Evolutionary conservation across 768 basidiomycete species (phyloP).

Genomic region (Boletales sp.): DNA sequence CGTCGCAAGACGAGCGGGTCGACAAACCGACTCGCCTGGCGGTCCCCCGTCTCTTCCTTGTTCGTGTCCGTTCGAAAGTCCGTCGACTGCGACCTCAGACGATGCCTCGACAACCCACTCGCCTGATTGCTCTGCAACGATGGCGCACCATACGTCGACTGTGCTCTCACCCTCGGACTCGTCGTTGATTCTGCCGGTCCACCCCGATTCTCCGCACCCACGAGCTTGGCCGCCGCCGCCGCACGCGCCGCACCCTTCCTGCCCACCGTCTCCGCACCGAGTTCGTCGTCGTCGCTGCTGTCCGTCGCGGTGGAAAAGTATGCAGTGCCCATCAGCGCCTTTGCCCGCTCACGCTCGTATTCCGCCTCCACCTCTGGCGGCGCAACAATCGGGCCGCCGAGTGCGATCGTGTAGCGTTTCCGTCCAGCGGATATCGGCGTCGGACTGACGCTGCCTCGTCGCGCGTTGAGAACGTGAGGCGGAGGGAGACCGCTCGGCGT

Average conservation of each 20-base stretch:
- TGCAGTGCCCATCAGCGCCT: constrained; percentile 36
- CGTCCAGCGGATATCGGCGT: constrained; percentile 54
- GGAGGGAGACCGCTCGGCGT: constrained; percentile 37
- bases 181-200: constrained; percentile 4
- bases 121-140: constrained; percentile 30
- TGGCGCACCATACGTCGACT: constrained; percentile 51
- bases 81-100: constrained; percentile 39
- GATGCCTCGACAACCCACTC: constrained; percentile 18
- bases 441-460: constrained; percentile 58
- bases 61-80: constrained; percentile 27
- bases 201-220: constrained; percentile 22
- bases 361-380: constrained; percentile 28
- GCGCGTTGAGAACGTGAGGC: constrained; percentile 36
- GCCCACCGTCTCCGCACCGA: constrained; percentile 51
- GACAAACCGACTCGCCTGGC: constrained; percentile 50
- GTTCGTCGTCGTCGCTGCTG: constrained; percentile 33
- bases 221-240: constrained; percentile 34
- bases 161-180: constrained; percentile 45
- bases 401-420: constrained; percentile 83
- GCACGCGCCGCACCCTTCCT: constrained; percentile 37
- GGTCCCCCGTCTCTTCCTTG: constrained; percentile 12
- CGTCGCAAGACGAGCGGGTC: constrained; percentile 72
- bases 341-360: constrained; percentile 25
- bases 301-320: constrained; percentile 41
- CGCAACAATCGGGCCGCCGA: constrained; percentile 66